A percentile compares a stretch with the other conserved stretches of the same genome.
phyloP scores from a whole-genome alignment of 1,284 basidiomycete species.

The Leucoagaricus sp. region DNA sequence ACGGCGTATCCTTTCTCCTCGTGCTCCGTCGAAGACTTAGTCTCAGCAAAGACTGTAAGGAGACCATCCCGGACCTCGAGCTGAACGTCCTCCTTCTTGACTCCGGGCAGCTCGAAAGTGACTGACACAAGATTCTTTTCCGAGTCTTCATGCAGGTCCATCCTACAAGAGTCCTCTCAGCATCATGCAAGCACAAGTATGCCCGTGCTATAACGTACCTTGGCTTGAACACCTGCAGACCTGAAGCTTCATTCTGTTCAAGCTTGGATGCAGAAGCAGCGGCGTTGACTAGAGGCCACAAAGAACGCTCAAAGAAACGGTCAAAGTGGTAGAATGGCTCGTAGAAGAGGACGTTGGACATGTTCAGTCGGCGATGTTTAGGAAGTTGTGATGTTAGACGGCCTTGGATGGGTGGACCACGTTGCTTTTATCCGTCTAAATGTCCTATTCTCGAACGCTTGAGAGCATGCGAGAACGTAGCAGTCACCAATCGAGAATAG shows the following conservation, averaged over 20 bases:
- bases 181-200: background rate
- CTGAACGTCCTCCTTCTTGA: slow-evolving; percentile 16
- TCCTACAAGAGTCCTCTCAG: background rate
- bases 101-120: no score
- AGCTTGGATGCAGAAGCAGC: background rate
- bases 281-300: background rate
- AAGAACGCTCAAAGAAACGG: slow-evolving; percentile 1
- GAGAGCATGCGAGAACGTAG: no score
- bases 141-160: slow-evolving; percentile 14
- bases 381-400: no score
- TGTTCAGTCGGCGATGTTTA: no score
- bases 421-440: no score
- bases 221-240: slow-evolving; percentile 11
- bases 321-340: slow-evolving; percentile 15
- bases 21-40: slow-evolving; percentile 12
- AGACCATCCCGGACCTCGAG: slow-evolving; percentile 7
- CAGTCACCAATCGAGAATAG: no score
- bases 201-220: background rate
- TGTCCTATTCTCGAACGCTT: no score
- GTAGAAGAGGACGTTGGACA: slow-evolving; percentile 16
- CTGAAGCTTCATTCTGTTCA: background rate
- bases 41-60: slow-evolving; percentile 14
- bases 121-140: slow-evolving; percentile 14
- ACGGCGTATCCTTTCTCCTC: slow-evolving; percentile 13
- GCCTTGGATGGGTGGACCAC: no score